Evolutionary conservation across 169 alveolate species (phyloP), one percentile per base, ranked within the genome.

Genomic region (Eimeria tenella): DNA sequence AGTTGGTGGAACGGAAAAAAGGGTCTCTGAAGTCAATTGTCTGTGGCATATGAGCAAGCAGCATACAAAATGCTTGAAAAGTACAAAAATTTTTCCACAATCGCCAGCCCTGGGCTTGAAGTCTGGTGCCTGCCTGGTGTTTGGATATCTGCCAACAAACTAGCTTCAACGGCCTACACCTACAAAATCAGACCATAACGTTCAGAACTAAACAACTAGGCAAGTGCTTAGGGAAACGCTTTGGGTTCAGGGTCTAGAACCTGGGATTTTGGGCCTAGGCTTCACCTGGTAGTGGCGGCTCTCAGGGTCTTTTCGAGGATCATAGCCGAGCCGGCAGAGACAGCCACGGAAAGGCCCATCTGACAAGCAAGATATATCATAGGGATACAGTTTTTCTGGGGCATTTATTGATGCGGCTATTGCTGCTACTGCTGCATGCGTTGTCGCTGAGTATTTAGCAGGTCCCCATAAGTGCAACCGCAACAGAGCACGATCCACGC

Each of bases 281-380:
- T 60, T 17, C 74, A 91, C 94, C 91, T 91, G 97, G 55, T 95
- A 96, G 63, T 87, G 84, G 23, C 97, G 82, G 63, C 96, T 93
- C 50, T 89, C 92, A 6, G 96, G 93, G 70, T 93, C 93, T 25
- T 23, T 95, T 50, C 96, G 92, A 42, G 97, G 97, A 50, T 96
- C 97, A 70, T 96, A 96, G 23, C 97, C 97, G 8, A 96, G 79
- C 74, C 96, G 81, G 79, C 97, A 96, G 49, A 96, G 93, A 88
- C 96, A 96, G 52, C 96, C 97, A 11, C 97, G 90, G 95, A 96
- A 96, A 23, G 97, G 97, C 17, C 97, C 97, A 55, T 96, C 97
- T 81, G 94, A 53, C 21, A 74, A 68, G 63, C 83, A 74, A 52
- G 19, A 49, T 9, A 17, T 17, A 56, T 17, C 55, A 10, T n/a